Evolutionary conservation across 169 alveolate genomes (phyloP).

Genomic region (Toxoplasma gondii): DNA sequence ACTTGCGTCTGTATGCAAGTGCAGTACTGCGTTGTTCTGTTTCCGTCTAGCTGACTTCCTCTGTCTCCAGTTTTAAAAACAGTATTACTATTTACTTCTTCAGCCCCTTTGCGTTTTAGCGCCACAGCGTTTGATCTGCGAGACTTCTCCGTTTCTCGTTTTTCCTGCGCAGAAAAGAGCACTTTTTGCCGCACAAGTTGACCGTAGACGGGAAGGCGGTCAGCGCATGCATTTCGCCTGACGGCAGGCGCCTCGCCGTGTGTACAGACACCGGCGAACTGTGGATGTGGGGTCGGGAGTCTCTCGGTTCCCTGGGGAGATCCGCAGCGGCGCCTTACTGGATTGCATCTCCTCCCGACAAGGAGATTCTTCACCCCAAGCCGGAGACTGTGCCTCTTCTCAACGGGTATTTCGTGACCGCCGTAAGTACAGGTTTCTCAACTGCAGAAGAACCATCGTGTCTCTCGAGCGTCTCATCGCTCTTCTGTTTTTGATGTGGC

Average conservation of each 20-base stretch:
- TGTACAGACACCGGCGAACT: background rate
- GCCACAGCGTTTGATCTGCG: too few species aligned
- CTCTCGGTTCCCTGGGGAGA: background rate
- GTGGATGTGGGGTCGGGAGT: constrained; percentile 10
- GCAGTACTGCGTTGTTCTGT: too few species aligned
- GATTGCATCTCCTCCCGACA: background rate
- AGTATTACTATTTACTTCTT: too few species aligned
- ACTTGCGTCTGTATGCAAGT: too few species aligned
- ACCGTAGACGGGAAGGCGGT: background rate
- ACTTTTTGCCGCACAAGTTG: too few species aligned
- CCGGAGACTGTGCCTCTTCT: background rate
- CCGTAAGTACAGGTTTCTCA: background rate
- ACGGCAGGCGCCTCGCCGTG: constrained; percentile 8
- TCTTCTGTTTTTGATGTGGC: background rate
- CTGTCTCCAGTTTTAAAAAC: too few species aligned
- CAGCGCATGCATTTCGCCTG: background rate
- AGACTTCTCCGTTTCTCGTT: too few species aligned
- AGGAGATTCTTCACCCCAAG: background rate
- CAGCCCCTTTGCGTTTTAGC: too few species aligned
- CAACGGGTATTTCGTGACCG: background rate
- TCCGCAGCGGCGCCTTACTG: background rate
- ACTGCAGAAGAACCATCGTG: too few species aligned
- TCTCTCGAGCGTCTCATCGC: background rate
- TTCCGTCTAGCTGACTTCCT: too few species aligned
- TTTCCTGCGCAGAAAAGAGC: too few species aligned